Base-by-base conservation (phyloP, 192 early-diverging fungal genomes). In the Umbelopsis sp. region DNA sequence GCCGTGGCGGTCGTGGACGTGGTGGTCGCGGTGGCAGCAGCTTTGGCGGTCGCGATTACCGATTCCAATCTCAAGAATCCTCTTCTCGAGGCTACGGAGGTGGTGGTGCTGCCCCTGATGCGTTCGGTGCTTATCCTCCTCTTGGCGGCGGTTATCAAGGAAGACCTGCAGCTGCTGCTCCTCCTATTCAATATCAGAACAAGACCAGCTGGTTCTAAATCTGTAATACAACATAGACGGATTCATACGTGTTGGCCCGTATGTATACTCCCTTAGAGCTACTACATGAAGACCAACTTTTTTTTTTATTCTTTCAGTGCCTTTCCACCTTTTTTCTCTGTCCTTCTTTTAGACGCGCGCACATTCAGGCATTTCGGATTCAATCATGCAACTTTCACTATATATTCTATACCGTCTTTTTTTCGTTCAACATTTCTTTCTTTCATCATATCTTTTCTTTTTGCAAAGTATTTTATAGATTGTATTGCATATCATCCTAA, bases 201-300 rank as follows among this genome's bases (percentile, higher is more conserved):
- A 77, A 77, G 76, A 77, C 76, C 15, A 73, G 71, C 67, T 77
- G 76, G 76, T 77, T 77, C 76, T 77, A 77, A 77, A 74, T 22
- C 33, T 46, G 23, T 20, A 49, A 27, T 12, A 49, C 67, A 41
- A 12, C 13, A 69, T 41, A 49, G 47, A 46, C 16, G 48, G 67
- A 16, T 69, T 69, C 51, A 35, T 69, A 52, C 67, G 67, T 48
- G 11, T 48, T 49, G 33, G 67, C 35, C 51, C 47, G 37, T 35
- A 44, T 69, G 30, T 69, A 33, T 46, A 37, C 25, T 35, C 20
- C 35, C 49, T 69, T 52, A 49, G 45, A 49, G 48, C 37, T 52
- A 20, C 23, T 47, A 16, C 35, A 22, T 37, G 16, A 45, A 47
- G 37, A 33, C 23, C 65, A 49, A 2, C 22, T 47, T 33, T 44